These are phyloP conservation scores for Fusarium verrucosum DNA, from an alignment of 2,329 filamentous ascomycete genomes.

Conservation along the genomic window DNA sequence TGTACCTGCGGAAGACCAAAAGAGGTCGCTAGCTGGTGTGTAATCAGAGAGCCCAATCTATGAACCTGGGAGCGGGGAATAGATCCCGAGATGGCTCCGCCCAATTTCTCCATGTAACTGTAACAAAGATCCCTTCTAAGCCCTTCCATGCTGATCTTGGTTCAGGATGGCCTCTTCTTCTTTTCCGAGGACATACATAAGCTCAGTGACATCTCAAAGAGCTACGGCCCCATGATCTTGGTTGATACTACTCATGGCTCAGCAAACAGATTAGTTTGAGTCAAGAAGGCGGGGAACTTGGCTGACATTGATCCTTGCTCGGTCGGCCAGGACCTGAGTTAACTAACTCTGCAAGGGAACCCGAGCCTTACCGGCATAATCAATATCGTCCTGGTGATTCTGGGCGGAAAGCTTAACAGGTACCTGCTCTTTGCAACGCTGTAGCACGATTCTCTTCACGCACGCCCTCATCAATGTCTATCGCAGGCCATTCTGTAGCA, in stretches of 20 bases:
- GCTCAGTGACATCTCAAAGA: not conserved
- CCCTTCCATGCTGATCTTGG: not conserved
- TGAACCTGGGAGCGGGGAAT: not conserved
- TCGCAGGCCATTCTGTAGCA: not conserved
- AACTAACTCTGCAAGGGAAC: conserved; percentile 39
- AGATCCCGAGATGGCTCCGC: conserved; percentile 3
- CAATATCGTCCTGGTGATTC: conserved; percentile 35
- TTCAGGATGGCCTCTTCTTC: not conserved
- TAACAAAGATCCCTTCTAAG: not conserved
- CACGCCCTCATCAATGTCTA: not conserved
- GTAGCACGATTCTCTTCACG: not conserved
- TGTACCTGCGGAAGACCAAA: not conserved
- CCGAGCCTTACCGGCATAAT: conserved; percentile 35
- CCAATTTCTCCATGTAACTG: conserved; percentile 8
- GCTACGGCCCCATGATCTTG: not conserved
- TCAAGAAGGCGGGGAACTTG: conserved; percentile 6
- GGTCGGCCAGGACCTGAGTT: conserved; percentile 36
- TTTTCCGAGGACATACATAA: not conserved
- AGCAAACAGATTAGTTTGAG: conserved; percentile 1
- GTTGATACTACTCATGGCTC: not conserved
- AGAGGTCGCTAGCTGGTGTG: not conserved
- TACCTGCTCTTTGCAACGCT: not conserved
- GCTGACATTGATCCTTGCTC: conserved; percentile 25
- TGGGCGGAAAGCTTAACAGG: not conserved
- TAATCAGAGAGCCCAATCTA: not conserved